A percentile compares a stretch with the other conserved stretches of the same genome.
These are phyloP conservation scores for Aspergillus ellipticus DNA, from an alignment of 495 filamentous ascomycete genomes.

Conservation along the genomic window DNA sequence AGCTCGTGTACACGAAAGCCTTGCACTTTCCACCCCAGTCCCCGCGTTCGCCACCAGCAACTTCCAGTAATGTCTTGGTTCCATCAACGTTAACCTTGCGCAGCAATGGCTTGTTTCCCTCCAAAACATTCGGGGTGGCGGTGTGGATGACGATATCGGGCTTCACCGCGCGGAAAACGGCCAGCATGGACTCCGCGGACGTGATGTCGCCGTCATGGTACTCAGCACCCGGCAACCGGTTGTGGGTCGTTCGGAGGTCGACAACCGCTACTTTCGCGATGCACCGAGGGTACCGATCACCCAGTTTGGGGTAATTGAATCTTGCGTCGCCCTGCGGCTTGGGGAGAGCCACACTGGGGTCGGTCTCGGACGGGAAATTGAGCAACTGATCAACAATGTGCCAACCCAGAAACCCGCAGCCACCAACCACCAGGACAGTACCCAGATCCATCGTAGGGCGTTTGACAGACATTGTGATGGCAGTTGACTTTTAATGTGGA, in stretches of 20 bases:
- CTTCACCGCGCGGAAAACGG: conserved; percentile 63
- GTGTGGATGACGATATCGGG: conserved; percentile 95
- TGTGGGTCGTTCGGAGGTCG: conserved; percentile 73
- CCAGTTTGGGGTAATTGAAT: conserved; percentile 40
- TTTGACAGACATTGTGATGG: conserved; percentile 33
- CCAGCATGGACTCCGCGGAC: conserved; percentile 57
- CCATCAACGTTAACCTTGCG: conserved; percentile 89
- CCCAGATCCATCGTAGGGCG: conserved; percentile 37
- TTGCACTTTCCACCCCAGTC: conserved; percentile 66
- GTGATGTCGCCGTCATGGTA: conserved; percentile 92
- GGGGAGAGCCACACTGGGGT: conserved; percentile 39
- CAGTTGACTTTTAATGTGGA: background rate
- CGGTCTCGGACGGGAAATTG: conserved; percentile 47
- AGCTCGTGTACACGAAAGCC: conserved; percentile 93
- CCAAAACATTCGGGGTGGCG: conserved; percentile 66
- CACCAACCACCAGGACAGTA: conserved; percentile 53
- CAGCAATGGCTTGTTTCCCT: conserved; percentile 41
- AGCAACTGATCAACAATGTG: conserved; percentile 57
- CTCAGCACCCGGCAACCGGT: conserved; percentile 66
- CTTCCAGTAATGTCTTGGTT: conserved; percentile 73
- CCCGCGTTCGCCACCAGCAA: conserved; percentile 58
- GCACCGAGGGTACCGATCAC: conserved; percentile 39
- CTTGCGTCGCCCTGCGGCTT: conserved; percentile 35
- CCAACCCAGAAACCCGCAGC: conserved; percentile 57
- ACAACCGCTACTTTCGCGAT: conserved; percentile 70